Base-by-base conservation (phyloP, 768 basidiomycete species). In the Brasilioporus rufonigricans region DNA sequence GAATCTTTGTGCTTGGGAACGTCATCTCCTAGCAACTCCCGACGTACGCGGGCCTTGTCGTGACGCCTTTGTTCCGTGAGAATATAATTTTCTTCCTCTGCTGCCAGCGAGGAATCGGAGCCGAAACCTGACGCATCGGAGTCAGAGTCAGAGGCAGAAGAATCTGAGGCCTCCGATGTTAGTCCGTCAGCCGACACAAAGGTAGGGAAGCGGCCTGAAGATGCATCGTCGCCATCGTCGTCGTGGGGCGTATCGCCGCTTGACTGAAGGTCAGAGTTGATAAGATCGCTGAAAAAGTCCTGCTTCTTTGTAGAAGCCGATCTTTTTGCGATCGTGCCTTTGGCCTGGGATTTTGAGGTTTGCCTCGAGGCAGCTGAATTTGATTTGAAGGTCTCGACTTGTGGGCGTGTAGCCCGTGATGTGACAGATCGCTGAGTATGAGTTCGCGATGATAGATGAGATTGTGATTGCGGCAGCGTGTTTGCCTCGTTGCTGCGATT, bases 141-240 rank as follows among this genome's bases (percentile, higher is more conserved):
- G 56, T 70, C 66, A 38, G 75, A 76, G 32, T 67, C 65, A 14
- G 76, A 77, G 49, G 75, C 73, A 33, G 65, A 71, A 13, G 81
- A 82, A 44, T 77, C 78, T 3, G 79, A 77, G 9, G 75, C 71
- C 19, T 76, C 73, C 13, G 80, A 79, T 9, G 82, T 79, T 38
- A 82, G 61, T 3, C 74, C 82, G 29, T 84, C 83, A 21, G 86
- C 86, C 27, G 84, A 81, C 26, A 89, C 75, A 65, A 89, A 87
- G 23, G 85, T 88, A 13, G 87, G 87, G 66, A 85, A 84, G 46
- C 71, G 74, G 43, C 62, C 69, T 5, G 74, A 74, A 12, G 66
- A 71, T 18, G 50, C 61, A 50, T 73, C 73, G 43, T 65, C 63
- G 14, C 59, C 65, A 33, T 69, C 65, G 51, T 68, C 63, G 56